A percentile compares a stretch with the other conserved stretches of the same genome.
Conservation (phyloP, 2,329 filamentous ascomycete genomes). For the Pseudohalonectria lignicola region DNA sequence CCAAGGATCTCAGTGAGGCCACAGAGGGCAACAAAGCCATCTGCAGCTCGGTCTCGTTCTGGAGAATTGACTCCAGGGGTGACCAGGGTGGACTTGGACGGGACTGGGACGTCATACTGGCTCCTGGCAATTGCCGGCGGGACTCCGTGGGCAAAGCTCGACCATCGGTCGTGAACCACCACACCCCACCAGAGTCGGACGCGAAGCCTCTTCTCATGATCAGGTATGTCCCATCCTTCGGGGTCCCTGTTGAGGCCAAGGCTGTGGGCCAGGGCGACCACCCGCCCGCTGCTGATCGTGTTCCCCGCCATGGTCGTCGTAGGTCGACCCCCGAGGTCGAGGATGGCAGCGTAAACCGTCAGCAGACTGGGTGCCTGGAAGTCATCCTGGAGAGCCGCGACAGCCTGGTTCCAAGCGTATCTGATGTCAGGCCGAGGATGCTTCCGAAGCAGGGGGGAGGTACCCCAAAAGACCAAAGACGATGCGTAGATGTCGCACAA, state of each 20-base stretch:
- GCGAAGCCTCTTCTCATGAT: constrained; percentile 35
- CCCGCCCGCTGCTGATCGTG: constrained; percentile 35
- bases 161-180: constrained; percentile 43
- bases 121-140: constrained; percentile 32
- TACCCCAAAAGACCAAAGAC: constrained; percentile 46
- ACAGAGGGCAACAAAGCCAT: constrained; percentile 31
- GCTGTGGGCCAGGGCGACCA: constrained; percentile 40
- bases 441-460: constrained; percentile 29
- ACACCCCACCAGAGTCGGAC: constrained; percentile 47
- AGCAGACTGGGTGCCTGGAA: constrained; percentile 46
- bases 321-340: constrained; percentile 49
- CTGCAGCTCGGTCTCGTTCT: background rate
- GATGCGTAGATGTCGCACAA: constrained; percentile 47
- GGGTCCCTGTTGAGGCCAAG: constrained; percentile 44
- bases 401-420: constrained; percentile 52
- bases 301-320: constrained; percentile 50
- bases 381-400: constrained; percentile 48
- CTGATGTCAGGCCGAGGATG: constrained; percentile 44
- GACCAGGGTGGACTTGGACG: constrained; percentile 3
- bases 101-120: constrained; percentile 34
- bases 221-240: constrained; percentile 37
- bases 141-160: constrained; percentile 40
- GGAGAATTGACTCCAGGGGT: background rate
- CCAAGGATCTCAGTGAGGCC: constrained; percentile 30
- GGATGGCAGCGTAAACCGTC: constrained; percentile 42